Evolutionary conservation across 495 filamentous ascomycete species (phyloP).

Genomic region (Podospora bellae-mahoneyi): DNA sequence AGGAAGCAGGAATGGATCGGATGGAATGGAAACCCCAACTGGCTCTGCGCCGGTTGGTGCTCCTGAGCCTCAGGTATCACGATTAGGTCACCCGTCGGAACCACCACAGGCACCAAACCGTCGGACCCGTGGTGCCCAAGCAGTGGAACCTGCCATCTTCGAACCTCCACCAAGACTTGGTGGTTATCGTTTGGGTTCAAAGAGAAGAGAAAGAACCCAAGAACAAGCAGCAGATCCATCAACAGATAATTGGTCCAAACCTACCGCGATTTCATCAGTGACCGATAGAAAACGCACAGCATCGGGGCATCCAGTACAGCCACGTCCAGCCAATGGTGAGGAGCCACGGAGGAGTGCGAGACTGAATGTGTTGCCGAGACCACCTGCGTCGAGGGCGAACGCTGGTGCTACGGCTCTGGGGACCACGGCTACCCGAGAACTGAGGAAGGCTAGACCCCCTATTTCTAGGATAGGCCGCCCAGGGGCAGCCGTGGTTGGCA

Average conservation of each 20-base stretch:
- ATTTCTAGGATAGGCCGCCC: conserved; percentile 50
- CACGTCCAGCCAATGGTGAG: conserved; percentile 50
- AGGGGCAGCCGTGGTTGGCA: conserved; percentile 62
- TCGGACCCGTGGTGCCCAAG: conserved; percentile 57
- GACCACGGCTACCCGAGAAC: conserved; percentile 61
- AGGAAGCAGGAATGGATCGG: conserved; percentile 22
- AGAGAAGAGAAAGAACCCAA: conserved; percentile 44
- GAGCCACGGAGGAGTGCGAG: conserved; percentile 78
- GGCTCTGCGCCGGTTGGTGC: conserved; percentile 21
- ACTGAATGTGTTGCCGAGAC: conserved; percentile 58
- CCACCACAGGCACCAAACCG: conserved; percentile 66
- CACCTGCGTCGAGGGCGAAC: conserved; percentile 51
- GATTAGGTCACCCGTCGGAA: conserved; percentile 40
- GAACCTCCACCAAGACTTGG: conserved; percentile 65
- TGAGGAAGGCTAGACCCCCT: conserved; percentile 73
- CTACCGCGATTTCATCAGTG: conserved; percentile 33
- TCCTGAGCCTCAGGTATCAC: conserved; percentile 36
- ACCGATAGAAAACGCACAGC: conserved; percentile 77
- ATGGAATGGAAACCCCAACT: conserved; percentile 43
- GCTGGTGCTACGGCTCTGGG: conserved; percentile 50
- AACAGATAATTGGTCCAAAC: conserved; percentile 19
- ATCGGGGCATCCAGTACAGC: conserved; percentile 72
- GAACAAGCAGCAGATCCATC: conserved; percentile 29
- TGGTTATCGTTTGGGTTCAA: conserved; percentile 49
- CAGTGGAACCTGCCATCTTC: conserved; percentile 49